Base-by-base conservation (phyloP, 2,329 filamentous ascomycete genomes). In the Talaromyces albobiverticillius region DNA sequence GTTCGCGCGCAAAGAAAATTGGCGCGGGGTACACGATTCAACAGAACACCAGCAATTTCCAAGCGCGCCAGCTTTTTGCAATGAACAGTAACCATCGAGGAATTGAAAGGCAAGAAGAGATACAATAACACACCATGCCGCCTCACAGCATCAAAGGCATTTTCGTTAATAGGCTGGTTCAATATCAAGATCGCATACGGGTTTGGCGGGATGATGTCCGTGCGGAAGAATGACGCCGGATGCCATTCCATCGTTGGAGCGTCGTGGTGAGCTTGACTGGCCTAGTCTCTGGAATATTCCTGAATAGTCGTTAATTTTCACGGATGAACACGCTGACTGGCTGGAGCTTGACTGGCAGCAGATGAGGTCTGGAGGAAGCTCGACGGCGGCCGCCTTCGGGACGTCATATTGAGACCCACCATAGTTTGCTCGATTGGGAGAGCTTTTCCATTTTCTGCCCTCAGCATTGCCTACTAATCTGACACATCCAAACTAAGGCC, bases 91-190 rank as follows among this genome's bases (percentile, higher is more conserved):
- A 3, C n/a, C n/a, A 18, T 13, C 18, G 5, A 34, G 18, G 10
- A 13, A 47, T 41, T 38, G 20, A 18, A 2, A 31, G 51, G 14
- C 9, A 31, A n/a, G n/a, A 9, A 47, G 3, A 40, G 34, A 31
- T 7, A 43, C 2, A 29, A 46, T n/a, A 52, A 49, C 59, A 51
- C 57, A 74, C 72, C 70, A 61, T 70, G 63, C 55, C 67, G 63
- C 54, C 66, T 67, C 16, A 76, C 59, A 20, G 71, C 66, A 9
- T 58, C 59, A 58, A 73, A 70, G 2, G 73, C 73, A 48, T 63
- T 70, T 52, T 70, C 68, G 46, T 77, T 73, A 55, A 87, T 79
- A 25, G 82, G 82, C 59, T 85, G 83, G 61, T 87, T 85, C 16
- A 87, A 72, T 41, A 86, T 72, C 42, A 87, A 64, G 40, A 88